Evolutionary conservation across 768 basidiomycete genomes (phyloP).

Genomic region (Austroboletus eburneus): DNA sequence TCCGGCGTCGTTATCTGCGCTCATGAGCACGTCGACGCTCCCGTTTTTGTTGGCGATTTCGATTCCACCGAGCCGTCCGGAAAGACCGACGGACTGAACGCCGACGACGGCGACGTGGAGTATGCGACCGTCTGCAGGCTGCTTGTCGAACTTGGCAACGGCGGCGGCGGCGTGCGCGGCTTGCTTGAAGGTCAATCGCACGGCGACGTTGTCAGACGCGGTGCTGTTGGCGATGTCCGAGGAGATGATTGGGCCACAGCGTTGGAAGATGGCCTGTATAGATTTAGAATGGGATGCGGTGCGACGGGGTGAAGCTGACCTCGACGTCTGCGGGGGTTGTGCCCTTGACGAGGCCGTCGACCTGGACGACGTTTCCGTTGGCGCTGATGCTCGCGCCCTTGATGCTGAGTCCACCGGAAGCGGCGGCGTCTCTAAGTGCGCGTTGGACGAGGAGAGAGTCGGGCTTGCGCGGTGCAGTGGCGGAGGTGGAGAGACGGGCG

Average conservation of each 20-base stretch:
- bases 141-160: conserved; percentile 71
- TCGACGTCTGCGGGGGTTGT: conserved; percentile 82
- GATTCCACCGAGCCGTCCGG: conserved; percentile 54
- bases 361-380: conserved; percentile 66
- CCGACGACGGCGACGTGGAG: conserved; percentile 65
- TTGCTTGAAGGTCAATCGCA: conserved; percentile 71
- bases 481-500: conserved; percentile 48
- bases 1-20: conserved; percentile 37
- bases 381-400: conserved; percentile 59
- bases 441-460: conserved; percentile 53
- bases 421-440: conserved; percentile 60
- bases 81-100: conserved; percentile 48
- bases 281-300: background rate
- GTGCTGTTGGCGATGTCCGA: conserved; percentile 21
- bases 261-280: conserved; percentile 68
- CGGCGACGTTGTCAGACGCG: conserved; percentile 41
- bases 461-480: conserved; percentile 44
- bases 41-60: conserved; percentile 39
- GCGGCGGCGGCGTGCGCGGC: conserved; percentile 59
- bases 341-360: conserved; percentile 67
- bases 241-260: conserved; percentile 63
- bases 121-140: conserved; percentile 77
- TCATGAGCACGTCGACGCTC: conserved; percentile 54
- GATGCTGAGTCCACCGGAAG: conserved; percentile 46
- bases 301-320: conserved; percentile 7